phyloP scores from a whole-genome alignment of 2,329 filamentous ascomycete genomes.

The Ceratocystis eucalypticola region DNA sequence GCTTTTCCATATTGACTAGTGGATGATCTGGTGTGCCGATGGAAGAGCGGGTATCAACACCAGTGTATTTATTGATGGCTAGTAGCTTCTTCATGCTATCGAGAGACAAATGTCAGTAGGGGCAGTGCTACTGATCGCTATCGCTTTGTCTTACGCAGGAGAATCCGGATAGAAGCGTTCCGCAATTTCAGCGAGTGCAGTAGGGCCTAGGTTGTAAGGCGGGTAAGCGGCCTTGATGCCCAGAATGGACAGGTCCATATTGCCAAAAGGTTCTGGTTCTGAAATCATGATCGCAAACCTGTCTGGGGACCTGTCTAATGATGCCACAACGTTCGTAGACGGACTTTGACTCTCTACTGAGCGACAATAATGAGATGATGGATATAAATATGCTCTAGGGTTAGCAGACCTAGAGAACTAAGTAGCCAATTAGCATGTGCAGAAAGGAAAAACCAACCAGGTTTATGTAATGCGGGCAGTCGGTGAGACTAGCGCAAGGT shows the following conservation, averaged over 20 bases:
- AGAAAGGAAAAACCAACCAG: not conserved
- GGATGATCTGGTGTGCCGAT: conserved; percentile 49
- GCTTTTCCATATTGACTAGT: conserved; percentile 40
- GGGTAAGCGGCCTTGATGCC: conserved; percentile 49
- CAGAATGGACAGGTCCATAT: conserved; percentile 46
- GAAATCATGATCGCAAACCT: not conserved
- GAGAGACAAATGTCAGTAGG: not conserved
- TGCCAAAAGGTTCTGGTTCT: conserved; percentile 28
- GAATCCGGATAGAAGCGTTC: conserved; percentile 46
- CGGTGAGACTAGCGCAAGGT: too few species aligned
- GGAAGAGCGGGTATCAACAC: conserved; percentile 49
- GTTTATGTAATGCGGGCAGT: not conserved
- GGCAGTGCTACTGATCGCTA: not conserved
- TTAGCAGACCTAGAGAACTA: not conserved
- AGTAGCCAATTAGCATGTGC: not conserved
- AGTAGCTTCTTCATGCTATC: conserved; percentile 48
- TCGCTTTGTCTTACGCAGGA: conserved; percentile 36
- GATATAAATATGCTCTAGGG: not conserved
- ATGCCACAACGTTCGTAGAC: too few species aligned
- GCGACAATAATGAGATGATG: not conserved
- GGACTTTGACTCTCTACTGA: too few species aligned
- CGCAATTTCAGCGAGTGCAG: conserved; percentile 39
- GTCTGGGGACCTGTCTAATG: too few species aligned
- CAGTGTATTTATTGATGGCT: conserved; percentile 50
- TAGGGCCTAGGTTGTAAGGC: conserved; percentile 37